Evolutionary conservation across 768 basidiomycete species (phyloP), one percentile per base, ranked within the genome.

Genomic region (Collybia sordida): DNA sequence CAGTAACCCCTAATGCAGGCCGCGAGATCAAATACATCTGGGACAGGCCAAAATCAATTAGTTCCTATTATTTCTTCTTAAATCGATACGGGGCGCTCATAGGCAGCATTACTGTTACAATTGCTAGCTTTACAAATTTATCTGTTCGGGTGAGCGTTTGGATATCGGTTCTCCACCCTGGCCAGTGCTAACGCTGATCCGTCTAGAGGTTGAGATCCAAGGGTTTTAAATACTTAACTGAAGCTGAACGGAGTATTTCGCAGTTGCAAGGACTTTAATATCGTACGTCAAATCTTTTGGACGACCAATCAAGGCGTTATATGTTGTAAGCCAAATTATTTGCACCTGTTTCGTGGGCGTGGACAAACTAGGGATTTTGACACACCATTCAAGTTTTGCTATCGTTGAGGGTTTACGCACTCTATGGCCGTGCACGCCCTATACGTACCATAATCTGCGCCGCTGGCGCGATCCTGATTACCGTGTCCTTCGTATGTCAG

Each of bases 11-110:
- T 4, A 31, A 4, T 31, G 31, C n/a, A 71, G 71, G 57, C 1
- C 48, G 58, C 35, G 78, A 79, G 55, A 59, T 75, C 24, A 52
- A 62, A 15, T 64, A 67, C 42, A 58, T 80, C 2, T 81, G 79
- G 79, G 59, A 58, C 41, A 61, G 64, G 36, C 69, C 69, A 1
- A 68, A 67, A 41, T 62, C 59, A 2, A 25, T 50, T 5, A 69
- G 72, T 45, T 63, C 73, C 4, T 64, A 66, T 23, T 64, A 71
- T 51, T 80, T 80, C 57, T 70, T 74, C 42, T 37, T 74, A 19
- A 80, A 79, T 52, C 72, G 78, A 6, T 81, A 81, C 45, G 44
- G 31, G 9, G 31, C 31, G 3, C 14, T 31, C 11, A 31, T 31
- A 31, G 14, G 31, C 31, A 31, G 9, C 31, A 11, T 31, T 12